These are phyloP conservation scores for Boletus pseudopeckii DNA, from an alignment of 768 basidiomycete genomes.

Conservation along the genomic window DNA sequence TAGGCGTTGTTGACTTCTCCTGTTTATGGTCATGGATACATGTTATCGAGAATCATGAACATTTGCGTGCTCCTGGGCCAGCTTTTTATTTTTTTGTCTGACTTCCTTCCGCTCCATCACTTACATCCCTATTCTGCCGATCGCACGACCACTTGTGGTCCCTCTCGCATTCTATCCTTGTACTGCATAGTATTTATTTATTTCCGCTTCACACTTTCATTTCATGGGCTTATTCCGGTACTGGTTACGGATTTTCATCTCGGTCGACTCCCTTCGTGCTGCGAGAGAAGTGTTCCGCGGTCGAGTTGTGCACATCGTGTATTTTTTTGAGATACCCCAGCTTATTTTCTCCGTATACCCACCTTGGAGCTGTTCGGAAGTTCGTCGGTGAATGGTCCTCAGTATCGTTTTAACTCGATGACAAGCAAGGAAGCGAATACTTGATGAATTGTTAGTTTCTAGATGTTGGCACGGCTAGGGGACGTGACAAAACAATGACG, in stretches of 20 bases:
- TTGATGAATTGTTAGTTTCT: too few relatives aligned
- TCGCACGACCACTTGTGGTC: constrained; percentile 6
- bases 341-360: constrained; percentile 10
- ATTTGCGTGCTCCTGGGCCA: neutral
- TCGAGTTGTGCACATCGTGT: constrained; percentile 11
- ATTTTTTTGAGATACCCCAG: constrained; percentile 28
- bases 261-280: constrained; percentile 2
- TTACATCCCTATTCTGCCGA: constrained; percentile 18
- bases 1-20: constrained; percentile 2
- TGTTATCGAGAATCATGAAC: constrained; percentile 14
- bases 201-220: neutral
- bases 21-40: constrained; percentile 6
- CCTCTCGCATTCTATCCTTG: constrained; percentile 3
- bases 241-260: constrained; percentile 22
- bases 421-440: neutral
- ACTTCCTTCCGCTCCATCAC: neutral
- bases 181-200: neutral
- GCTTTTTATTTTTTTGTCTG: neutral
- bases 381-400: neutral
- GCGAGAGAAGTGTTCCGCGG: neutral
- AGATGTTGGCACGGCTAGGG: too few relatives aligned
- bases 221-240: constrained; percentile 12
- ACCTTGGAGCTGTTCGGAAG: neutral
- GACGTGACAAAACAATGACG: constrained; percentile 4
- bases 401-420: neutral